A percentile compares a stretch with the other conserved stretches of the same genome.
These are phyloP conservation scores for Striga asiatica DNA, from an alignment of 257 asterid species.

Conservation along the genomic window DNA sequence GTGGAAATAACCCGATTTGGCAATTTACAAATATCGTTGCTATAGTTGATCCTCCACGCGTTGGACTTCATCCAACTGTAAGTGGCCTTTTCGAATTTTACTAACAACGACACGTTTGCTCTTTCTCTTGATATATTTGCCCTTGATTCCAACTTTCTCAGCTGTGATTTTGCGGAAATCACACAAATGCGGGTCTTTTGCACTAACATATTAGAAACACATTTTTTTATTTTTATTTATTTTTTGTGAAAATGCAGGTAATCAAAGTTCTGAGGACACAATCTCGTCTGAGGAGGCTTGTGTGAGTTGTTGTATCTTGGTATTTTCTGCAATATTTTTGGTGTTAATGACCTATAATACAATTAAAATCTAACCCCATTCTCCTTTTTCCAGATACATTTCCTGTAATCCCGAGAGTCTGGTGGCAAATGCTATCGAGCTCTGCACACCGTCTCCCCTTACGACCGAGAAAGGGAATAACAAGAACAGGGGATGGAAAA, in stretches of 20 bases:
- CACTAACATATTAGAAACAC: too few species aligned
- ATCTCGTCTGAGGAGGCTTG: conserved; percentile 70
- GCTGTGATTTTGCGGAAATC: too few species aligned
- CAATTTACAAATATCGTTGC: conserved; percentile 79
- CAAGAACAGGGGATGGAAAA: conserved; percentile 72
- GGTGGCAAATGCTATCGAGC: conserved; percentile 98
- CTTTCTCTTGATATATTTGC: not conserved
- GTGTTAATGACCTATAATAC: not conserved
- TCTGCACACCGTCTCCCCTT: conserved; percentile 77
- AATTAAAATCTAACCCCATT: not conserved
- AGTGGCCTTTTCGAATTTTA: conserved; percentile 26
- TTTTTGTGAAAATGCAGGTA: conserved; percentile 44
- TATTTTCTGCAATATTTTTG: not conserved
- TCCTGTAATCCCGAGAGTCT: conserved; percentile 96
- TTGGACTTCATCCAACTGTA: conserved; percentile 98
- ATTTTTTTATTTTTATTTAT: too few species aligned
- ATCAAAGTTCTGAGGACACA: conserved; percentile 82
- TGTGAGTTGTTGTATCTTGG: conserved; percentile 47
- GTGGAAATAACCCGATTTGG: conserved; percentile 17
- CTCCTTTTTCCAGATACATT: conserved; percentile 58
- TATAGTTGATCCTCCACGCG: conserved; percentile 98
- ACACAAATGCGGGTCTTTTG: too few species aligned
- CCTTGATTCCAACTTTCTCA: too few species aligned
- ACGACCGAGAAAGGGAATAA: conserved; percentile 39
- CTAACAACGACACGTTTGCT: not conserved